Evolutionary conservation across 2,329 filamentous ascomycete genomes (phyloP), one percentile per base, ranked within the genome.

Genomic region (Botrytis squamosa): DNA sequence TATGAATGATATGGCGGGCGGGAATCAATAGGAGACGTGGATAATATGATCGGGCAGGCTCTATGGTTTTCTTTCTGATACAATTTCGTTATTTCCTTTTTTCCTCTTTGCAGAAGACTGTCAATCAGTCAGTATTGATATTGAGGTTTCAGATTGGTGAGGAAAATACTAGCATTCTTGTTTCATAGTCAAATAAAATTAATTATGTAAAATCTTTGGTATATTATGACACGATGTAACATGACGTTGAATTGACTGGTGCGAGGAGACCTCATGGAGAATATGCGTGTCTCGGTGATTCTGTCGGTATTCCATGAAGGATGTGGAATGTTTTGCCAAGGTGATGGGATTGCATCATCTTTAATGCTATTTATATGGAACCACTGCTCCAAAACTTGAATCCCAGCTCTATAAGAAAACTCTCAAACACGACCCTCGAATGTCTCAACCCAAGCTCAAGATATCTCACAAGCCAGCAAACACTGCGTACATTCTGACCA

Each of bases 131-230:
- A 14, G 29, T 57, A 44, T 42, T 57, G 5, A 33, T 57, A 57
- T 69, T 40, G 66, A 25, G 49, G 8, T 57, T 33, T 42, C 49
- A 57, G n/a, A 40, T 44, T 55, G 38, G 49, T 4, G 36, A 25
- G n/a, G 38, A 69, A 25, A 57, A n/a, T 33, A 57, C n/a, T 69
- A 25, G 66, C 38, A 69, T 69, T 57, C 66, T 42, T 69, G 49
- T 69, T 66, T 57, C 66, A 57, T 57, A 69, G 66, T 42, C 9
- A 42, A 69, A 69, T 69, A 44, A 68, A 69, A 69, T 10, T 42
- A 16, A 33, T 68, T 18, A 33, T 69, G 20, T 57, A 57, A 57
- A 44, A 42, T 22, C 12, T 4, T 25, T 7, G 29, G 10, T 33
- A 5, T 12, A 18, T 20, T 22, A 10, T 40, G 46, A 55, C 14